These are phyloP conservation scores for Penicillium glabrum DNA, from an alignment of 2,329 filamentous ascomycete genomes.

Conservation along the genomic window DNA sequence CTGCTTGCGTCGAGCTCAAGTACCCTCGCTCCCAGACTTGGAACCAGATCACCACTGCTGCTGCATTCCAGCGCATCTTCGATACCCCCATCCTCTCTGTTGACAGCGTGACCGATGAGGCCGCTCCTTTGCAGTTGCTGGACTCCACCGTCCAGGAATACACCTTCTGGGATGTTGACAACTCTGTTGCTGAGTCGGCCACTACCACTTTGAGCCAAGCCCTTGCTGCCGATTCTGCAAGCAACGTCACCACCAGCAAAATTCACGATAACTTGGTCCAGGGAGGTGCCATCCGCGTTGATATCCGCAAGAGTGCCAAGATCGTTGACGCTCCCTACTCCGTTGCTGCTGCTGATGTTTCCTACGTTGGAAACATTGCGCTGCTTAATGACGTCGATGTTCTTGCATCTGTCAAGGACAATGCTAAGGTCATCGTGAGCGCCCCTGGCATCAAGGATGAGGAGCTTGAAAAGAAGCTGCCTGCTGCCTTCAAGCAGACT, in stretches of 20 bases:
- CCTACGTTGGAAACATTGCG: constrained; percentile 75
- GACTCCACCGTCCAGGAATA: constrained; percentile 70
- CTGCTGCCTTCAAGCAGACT: constrained; percentile 67
- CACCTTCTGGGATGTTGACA: constrained; percentile 89
- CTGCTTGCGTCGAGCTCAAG: constrained; percentile 78
- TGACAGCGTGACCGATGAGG: constrained; percentile 26
- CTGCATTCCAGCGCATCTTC: constrained; percentile 47
- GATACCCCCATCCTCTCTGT: constrained; percentile 41
- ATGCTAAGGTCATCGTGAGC: constrained; percentile 72
- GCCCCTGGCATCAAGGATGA: constrained; percentile 80
- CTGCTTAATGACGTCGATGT: constrained; percentile 77
- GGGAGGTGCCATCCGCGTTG: constrained; percentile 79
- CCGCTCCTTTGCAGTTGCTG: constrained; percentile 53
- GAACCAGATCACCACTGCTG: constrained; percentile 52
- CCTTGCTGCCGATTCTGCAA: constrained; percentile 59
- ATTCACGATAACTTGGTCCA: constrained; percentile 63
- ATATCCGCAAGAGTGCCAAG: constrained; percentile 80
- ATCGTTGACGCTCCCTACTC: constrained; percentile 82
- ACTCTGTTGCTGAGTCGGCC: constrained; percentile 65
- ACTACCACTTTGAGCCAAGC: constrained; percentile 63
- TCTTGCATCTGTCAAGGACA: constrained; percentile 66
- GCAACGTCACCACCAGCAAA: constrained; percentile 61
- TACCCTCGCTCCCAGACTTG: constrained; percentile 73
- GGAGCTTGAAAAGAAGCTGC: constrained; percentile 82
- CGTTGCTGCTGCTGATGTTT: constrained; percentile 74